phyloP scores from a whole-genome alignment of 106 monocot species.

The Alisma plantagoaquatica region DNA sequence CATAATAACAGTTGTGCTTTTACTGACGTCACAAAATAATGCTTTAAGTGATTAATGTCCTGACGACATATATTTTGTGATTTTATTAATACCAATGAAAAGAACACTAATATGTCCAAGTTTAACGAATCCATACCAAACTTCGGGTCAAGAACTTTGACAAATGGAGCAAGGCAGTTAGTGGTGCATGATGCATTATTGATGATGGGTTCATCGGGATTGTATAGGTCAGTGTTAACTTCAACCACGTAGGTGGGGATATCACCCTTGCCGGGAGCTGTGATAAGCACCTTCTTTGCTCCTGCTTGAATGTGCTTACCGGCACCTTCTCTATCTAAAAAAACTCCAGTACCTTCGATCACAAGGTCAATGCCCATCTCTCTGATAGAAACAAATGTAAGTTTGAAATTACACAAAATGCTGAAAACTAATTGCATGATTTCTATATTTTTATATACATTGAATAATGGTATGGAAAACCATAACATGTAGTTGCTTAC shows the following conservation, averaged over 20 bases:
- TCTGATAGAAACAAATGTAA: constrained; percentile 1
- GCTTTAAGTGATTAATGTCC: too few species aligned
- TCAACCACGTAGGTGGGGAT: constrained; percentile 80
- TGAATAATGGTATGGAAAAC: neutral
- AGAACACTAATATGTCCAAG: too few species aligned
- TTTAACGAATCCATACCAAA: neutral
- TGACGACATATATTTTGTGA: too few species aligned
- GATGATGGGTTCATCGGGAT: constrained; percentile 53
- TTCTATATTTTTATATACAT: neutral
- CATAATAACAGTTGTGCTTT: too few species aligned
- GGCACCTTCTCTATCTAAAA: constrained; percentile 27
- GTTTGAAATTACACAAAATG: neutral
- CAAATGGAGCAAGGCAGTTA: constrained; percentile 79
- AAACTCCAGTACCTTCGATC: constrained; percentile 53
- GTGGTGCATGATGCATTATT: constrained; percentile 84
- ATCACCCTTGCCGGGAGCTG: constrained; percentile 72
- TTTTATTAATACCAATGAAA: too few species aligned
- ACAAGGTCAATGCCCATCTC: constrained; percentile 54
- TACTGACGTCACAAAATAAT: too few species aligned
- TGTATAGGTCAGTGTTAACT: constrained; percentile 56
- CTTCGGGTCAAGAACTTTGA: constrained; percentile 45
- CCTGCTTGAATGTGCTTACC: constrained; percentile 36
- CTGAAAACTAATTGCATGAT: neutral
- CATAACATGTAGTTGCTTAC: constrained; percentile 13
- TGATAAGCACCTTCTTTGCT: constrained; percentile 36